A percentile compares a stretch with the other conserved stretches of the same genome.
phyloP scores from a whole-genome alignment of 2,329 filamentous ascomycete genomes.

The Podosphaera aphanis region DNA sequence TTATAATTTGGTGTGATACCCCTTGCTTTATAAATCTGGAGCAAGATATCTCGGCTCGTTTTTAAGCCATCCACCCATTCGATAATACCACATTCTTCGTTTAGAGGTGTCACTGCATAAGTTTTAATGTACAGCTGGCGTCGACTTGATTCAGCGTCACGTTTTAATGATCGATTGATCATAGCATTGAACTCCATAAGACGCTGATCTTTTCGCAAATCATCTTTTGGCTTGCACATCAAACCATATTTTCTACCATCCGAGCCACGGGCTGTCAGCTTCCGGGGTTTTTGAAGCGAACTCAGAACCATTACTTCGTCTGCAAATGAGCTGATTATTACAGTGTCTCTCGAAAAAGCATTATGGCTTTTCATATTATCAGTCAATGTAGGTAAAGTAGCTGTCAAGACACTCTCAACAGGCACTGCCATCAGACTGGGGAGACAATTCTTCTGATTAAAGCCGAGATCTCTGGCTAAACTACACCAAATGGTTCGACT shows the following conservation, averaged over 20 bases:
- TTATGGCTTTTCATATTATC: constrained; percentile 56
- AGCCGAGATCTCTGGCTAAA: constrained; percentile 53
- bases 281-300: constrained; percentile 78
- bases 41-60: constrained; percentile 74
- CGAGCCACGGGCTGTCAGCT: constrained; percentile 66
- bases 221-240: constrained; percentile 93
- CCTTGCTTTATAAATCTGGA: constrained; percentile 53
- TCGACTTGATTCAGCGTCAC: constrained; percentile 73
- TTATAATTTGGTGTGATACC: constrained; percentile 47
- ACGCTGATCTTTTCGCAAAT: constrained; percentile 87
- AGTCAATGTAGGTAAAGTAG: constrained; percentile 51
- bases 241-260: constrained; percentile 77
- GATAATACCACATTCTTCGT: constrained; percentile 92
- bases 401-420: constrained; percentile 62
- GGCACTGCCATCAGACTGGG: constrained; percentile 76
- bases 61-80: constrained; percentile 97
- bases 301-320: constrained; percentile 79
- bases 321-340: constrained; percentile 57
- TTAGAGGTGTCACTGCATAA: constrained; percentile 86
- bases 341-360: constrained; percentile 66
- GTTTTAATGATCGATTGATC: constrained; percentile 86
- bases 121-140: constrained; percentile 88
- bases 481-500: constrained; percentile 47
- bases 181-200: constrained; percentile 98
- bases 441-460: constrained; percentile 57